Conservation (phyloP, 2,329 filamentous ascomycete species). For the Claviceps africana region DNA sequence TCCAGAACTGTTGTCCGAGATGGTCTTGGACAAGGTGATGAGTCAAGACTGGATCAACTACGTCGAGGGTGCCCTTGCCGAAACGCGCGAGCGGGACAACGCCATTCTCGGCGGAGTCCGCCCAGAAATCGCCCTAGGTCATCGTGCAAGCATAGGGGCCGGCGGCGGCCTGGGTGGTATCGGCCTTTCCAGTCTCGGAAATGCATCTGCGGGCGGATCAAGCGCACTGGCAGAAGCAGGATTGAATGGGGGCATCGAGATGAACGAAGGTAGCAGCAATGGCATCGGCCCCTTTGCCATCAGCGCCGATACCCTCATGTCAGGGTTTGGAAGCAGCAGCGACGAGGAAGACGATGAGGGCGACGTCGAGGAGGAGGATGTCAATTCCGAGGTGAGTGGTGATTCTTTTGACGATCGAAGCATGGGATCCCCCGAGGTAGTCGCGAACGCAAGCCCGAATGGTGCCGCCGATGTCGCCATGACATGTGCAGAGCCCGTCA, state of each 20-base stretch:
- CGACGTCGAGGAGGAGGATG: constrained; percentile 69
- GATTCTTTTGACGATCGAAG: constrained; percentile 21
- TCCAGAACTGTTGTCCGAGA: constrained; percentile 70
- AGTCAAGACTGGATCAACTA: constrained; percentile 87
- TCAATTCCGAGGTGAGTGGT: constrained; percentile 49
- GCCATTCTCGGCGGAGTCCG: constrained; percentile 93
- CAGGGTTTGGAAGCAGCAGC: constrained; percentile 86
- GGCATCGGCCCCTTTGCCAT: constrained; percentile 61
- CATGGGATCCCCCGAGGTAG: constrained; percentile 15
- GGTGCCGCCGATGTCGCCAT: constrained; percentile 17
- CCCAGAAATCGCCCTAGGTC: constrained; percentile 75
- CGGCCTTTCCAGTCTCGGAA: constrained; percentile 32
- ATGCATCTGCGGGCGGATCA: constrained; percentile 32
- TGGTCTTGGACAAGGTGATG: constrained; percentile 78
- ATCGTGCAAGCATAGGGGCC: constrained; percentile 48
- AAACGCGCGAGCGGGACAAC: constrained; percentile 91
- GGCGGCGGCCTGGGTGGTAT: constrained; percentile 33
- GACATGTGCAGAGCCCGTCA: constrained; percentile 17
- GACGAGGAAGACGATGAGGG: constrained; percentile 94
- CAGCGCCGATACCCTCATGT: constrained; percentile 61
- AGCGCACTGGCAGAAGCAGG: constrained; percentile 68
- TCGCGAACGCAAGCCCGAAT: constrained; percentile 13
- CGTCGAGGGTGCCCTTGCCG: constrained; percentile 81
- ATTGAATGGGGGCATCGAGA: constrained; percentile 61
- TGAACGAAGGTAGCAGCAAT: constrained; percentile 48